Evolutionary conservation across 495 filamentous ascomycete species (phyloP).

Genomic region (Penicillium pancosmium): DNA sequence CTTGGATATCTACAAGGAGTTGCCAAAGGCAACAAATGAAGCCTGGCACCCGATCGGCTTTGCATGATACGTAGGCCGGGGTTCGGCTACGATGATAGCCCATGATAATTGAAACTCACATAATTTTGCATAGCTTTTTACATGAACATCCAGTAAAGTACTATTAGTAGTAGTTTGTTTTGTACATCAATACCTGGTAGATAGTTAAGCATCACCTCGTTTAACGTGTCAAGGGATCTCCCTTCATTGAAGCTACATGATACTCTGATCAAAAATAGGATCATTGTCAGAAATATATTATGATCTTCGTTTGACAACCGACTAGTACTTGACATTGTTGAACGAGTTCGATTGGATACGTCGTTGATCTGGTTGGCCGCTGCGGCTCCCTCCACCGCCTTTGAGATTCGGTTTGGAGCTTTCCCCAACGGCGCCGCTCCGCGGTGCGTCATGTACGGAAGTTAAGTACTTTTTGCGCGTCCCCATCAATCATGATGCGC

Average conservation of each 20-base stretch:
- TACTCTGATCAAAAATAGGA: background rate
- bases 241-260: no score
- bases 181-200: no score
- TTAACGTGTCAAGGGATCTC: no score
- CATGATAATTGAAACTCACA: background rate
- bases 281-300: background rate
- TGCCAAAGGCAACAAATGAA: constrained; percentile 47
- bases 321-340: background rate
- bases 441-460: constrained; percentile 5
- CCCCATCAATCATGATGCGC: constrained; percentile 36
- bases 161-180: no score
- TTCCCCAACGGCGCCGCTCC: background rate
- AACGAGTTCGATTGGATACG: background rate
- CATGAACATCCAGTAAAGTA: no score
- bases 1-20: constrained; percentile 73
- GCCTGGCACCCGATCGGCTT: background rate
- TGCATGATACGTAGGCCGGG: background rate
- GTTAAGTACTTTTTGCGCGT: constrained; percentile 16
- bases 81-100: background rate
- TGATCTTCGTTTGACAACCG: background rate
- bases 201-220: no score
- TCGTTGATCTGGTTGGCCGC: background rate
- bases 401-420: background rate
- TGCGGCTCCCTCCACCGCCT: background rate
- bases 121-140: background rate